Conservation (phyloP, 768 basidiomycete species). For the Naganishia antarctica region DNA sequence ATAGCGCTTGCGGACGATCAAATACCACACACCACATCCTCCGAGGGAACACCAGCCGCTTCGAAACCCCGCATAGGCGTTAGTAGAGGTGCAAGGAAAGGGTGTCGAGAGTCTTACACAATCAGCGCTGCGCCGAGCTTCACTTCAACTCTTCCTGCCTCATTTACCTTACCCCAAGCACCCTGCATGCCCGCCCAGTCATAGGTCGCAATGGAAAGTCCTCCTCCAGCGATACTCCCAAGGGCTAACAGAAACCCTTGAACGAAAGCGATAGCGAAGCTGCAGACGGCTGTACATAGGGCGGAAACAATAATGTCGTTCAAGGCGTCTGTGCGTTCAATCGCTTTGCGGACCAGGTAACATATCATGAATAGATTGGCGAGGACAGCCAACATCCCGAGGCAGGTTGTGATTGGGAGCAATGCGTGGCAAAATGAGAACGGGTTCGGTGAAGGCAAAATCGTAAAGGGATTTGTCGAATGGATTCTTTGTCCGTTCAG, state of each 20-base stretch:
- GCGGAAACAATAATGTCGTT: conserved; percentile 2
- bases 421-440: background rate
- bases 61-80: too few species aligned
- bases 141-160: background rate
- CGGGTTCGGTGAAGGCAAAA: background rate
- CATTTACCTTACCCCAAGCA: background rate
- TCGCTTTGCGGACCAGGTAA: background rate
- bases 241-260: background rate
- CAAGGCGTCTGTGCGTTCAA: background rate
- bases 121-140: too few species aligned
- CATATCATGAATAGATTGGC: background rate
- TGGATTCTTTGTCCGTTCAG: background rate
- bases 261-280: background rate
- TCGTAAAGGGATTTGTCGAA: background rate
- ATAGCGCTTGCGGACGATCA: too few species aligned
- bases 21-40: too few species aligned
- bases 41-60: too few species aligned
- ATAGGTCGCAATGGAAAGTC: background rate
- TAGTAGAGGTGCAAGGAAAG: too few species aligned
- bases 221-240: background rate
- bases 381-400: background rate
- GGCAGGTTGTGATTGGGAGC: background rate
- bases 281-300: background rate
- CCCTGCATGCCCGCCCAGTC: background rate
- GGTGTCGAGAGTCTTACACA: too few species aligned